phyloP scores from a whole-genome alignment of 805 yeast species.

The Metschnikowia dekortorum region DNA sequence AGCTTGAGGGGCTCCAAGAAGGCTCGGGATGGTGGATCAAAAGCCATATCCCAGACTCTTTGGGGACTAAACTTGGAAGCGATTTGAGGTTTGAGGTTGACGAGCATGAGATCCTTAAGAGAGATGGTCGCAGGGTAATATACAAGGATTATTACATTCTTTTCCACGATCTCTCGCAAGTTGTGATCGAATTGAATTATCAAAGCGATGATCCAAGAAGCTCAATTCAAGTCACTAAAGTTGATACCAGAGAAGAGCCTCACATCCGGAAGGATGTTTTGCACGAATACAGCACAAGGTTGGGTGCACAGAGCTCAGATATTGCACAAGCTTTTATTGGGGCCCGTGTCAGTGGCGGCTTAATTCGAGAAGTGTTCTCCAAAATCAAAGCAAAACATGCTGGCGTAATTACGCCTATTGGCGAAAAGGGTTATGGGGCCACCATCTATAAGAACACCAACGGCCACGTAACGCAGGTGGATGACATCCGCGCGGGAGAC shows the following conservation, averaged over 20 bases:
- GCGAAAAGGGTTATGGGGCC: conserved; percentile 69
- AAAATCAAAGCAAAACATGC: conserved; percentile 12
- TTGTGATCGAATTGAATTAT: conserved; percentile 54
- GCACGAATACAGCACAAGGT: conserved; percentile 43
- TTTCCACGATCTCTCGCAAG: conserved; percentile 68
- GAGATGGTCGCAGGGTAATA: conserved; percentile 48
- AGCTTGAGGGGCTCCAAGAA: conserved; percentile 25
- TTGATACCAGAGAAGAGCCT: conserved; percentile 39
- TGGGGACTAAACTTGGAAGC: conserved; percentile 37
- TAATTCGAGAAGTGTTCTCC: conserved; percentile 22
- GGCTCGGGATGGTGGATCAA: conserved; percentile 64
- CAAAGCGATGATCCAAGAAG: conserved; percentile 51
- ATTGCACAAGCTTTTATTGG: conserved; percentile 33
- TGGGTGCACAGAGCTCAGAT: conserved; percentile 47
- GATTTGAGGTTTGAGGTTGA: conserved; percentile 67
- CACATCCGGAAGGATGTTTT: conserved; percentile 43
- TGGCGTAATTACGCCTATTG: conserved; percentile 51
- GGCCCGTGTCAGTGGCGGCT: conserved; percentile 23
- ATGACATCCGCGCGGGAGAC: conserved; percentile 79
- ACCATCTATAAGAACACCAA: conserved; percentile 52
- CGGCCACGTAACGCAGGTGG: conserved; percentile 45
- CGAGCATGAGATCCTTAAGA: conserved; percentile 47
- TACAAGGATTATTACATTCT: conserved; percentile 67
- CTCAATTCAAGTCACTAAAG: conserved; percentile 36
- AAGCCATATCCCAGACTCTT: conserved; percentile 52